phyloP scores from a whole-genome alignment of 345 rosid genomes.

The Salix arbutifolia region DNA sequence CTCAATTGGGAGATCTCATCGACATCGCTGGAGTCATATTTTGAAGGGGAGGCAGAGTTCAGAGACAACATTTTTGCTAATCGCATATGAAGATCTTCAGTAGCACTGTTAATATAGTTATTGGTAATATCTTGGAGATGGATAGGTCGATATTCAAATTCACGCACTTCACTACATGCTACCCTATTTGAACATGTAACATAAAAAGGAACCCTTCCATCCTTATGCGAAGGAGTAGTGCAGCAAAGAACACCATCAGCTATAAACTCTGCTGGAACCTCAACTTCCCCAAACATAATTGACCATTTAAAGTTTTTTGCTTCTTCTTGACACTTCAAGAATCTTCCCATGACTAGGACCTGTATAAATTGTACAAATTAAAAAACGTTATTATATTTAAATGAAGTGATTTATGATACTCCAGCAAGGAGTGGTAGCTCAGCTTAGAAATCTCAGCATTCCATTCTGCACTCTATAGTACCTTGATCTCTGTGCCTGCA shows the following conservation, averaged over 20 bases:
- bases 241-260: conserved; percentile 81
- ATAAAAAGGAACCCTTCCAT: conserved; percentile 83
- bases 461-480: conserved; percentile 20
- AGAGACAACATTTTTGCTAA: conserved; percentile 59
- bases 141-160: conserved; percentile 63
- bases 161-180: conserved; percentile 96
- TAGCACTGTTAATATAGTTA: conserved; percentile 15
- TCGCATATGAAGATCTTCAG: conserved; percentile 48
- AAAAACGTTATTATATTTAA: not conserved
- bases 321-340: conserved; percentile 57
- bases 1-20: conserved; percentile 48
- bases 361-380: conserved; percentile 22
- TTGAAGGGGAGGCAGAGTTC: conserved; percentile 25
- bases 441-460: not conserved
- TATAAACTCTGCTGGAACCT: conserved; percentile 81
- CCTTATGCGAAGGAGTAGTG: conserved; percentile 57
- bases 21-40: conserved; percentile 16
- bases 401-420: not conserved
- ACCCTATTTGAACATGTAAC: conserved; percentile 83
- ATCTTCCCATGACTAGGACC: conserved; percentile 74
- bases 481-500: conserved; percentile 59
- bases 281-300: conserved; percentile 97
- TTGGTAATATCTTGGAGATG: conserved; percentile 31
- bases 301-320: conserved; percentile 61
- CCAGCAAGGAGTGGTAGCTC: conserved; percentile 11